Evolutionary conservation across 2,329 filamentous ascomycete species (phyloP).

Genomic region (Cladosporium sp.): DNA sequence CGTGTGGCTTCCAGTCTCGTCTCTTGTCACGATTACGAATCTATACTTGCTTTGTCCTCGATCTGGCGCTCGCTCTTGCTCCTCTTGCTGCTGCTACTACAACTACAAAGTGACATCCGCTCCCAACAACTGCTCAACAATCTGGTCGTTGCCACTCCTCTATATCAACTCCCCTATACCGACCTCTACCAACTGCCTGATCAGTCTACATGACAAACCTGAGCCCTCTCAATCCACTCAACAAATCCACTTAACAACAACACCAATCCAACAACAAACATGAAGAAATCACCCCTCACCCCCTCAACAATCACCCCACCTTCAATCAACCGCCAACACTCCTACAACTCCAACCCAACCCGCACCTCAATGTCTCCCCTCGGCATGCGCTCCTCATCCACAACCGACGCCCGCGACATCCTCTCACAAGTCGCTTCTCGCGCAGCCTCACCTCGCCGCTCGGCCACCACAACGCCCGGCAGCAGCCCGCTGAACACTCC

Average conservation of each 20-base stretch:
- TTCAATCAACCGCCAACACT: slow-evolving; percentile 27
- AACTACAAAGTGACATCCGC: background rate
- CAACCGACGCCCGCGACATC: slow-evolving; percentile 6
- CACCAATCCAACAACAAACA: background rate
- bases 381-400: background rate
- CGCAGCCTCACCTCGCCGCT: slow-evolving; percentile 20
- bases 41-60: background rate
- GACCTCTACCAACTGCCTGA: too few relatives aligned
- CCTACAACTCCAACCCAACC: slow-evolving; percentile 19
- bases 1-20: background rate
- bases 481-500: background rate
- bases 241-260: background rate
- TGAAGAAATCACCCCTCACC: slow-evolving; percentile 24
- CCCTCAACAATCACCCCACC: slow-evolving; percentile 25
- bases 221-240: background rate
- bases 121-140: background rate
- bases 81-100: background rate
- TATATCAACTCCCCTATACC: background rate
- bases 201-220: background rate
- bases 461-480: slow-evolving; percentile 7
- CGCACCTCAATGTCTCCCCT: slow-evolving; percentile 16
- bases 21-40: background rate
- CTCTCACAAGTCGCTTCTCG: slow-evolving; percentile 23
- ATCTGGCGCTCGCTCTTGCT: background rate
- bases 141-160: background rate